These are phyloP conservation scores for Lentinula raphanica DNA, from an alignment of 768 basidiomycete genomes.

Conservation along the genomic window DNA sequence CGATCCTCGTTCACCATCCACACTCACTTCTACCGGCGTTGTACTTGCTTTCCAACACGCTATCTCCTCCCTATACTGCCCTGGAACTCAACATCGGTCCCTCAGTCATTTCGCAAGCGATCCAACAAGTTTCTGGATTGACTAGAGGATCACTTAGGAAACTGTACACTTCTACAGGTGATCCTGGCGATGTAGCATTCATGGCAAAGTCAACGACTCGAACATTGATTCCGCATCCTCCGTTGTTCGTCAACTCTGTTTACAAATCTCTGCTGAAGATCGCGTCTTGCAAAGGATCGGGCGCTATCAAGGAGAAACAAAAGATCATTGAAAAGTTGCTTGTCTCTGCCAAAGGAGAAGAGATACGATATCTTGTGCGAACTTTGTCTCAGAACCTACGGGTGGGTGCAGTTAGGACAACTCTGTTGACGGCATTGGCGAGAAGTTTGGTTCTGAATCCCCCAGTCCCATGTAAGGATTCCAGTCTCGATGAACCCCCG, in stretches of 20 bases:
- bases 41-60: constrained; percentile 78
- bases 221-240: constrained; percentile 68
- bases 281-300: constrained; percentile 63
- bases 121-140: constrained; percentile 71
- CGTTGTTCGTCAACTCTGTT: constrained; percentile 58
- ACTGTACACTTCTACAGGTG: constrained; percentile 71
- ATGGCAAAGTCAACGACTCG: constrained; percentile 73
- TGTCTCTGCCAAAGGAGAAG: constrained; percentile 82
- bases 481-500: constrained; percentile 21
- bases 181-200: constrained; percentile 86
- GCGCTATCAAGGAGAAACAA: constrained; percentile 72
- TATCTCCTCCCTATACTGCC: constrained; percentile 68
- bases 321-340: constrained; percentile 75
- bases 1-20: constrained; percentile 61
- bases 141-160: constrained; percentile 50
- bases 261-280: constrained; percentile 68
- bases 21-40: constrained; percentile 68
- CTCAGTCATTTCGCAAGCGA: constrained; percentile 61
- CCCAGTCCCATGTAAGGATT: constrained; percentile 14
- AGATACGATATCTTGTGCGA: constrained; percentile 77
- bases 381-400: constrained; percentile 71
- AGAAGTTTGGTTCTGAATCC: constrained; percentile 59
- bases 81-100: constrained; percentile 68
- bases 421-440: constrained; percentile 76
- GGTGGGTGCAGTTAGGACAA: constrained; percentile 84